A percentile compares a stretch with the other conserved stretches of the same genome.
Conservation (phyloP, 441 rosid genomes). For the Arabidopsis hybrid region DNA sequence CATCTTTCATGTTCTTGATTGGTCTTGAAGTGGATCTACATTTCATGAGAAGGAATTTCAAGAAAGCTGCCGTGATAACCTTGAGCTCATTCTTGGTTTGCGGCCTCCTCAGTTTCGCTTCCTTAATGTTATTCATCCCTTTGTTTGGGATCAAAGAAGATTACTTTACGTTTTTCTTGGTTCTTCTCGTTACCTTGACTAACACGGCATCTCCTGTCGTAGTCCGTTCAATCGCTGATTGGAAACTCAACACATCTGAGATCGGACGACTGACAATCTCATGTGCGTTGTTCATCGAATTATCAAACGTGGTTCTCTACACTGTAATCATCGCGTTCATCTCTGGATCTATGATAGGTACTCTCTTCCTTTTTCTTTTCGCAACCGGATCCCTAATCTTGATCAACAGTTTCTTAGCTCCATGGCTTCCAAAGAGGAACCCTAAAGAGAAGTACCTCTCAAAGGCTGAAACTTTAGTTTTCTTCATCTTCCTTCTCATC, state of each 20-base stretch:
- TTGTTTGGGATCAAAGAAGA: slow-evolving; percentile 39
- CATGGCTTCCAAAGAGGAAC: slow-evolving; percentile 66
- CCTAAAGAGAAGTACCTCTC: slow-evolving; percentile 64
- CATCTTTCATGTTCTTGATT: slow-evolving; percentile 80
- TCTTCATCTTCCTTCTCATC: slow-evolving; percentile 52
- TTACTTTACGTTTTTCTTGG: slow-evolving; percentile 43
- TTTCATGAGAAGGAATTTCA: slow-evolving; percentile 61
- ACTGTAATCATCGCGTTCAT: slow-evolving; percentile 38
- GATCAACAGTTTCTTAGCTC: slow-evolving; percentile 57
- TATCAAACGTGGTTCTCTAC: slow-evolving; percentile 53
- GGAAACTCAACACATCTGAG: slow-evolving; percentile 72
- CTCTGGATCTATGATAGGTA: slow-evolving; percentile 40
- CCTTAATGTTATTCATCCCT: slow-evolving; percentile 47
- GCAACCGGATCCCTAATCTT: slow-evolving; percentile 48
- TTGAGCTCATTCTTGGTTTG: slow-evolving; percentile 45
- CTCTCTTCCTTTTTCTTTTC: slow-evolving; percentile 44
- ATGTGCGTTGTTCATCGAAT: slow-evolving; percentile 65
- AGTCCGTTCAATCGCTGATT: slow-evolving; percentile 66
- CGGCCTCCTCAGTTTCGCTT: slow-evolving; percentile 43
- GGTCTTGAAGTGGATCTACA: slow-evolving; percentile 75
- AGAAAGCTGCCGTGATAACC: slow-evolving; percentile 53
- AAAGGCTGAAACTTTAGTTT: slow-evolving; percentile 58
- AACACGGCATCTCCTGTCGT: slow-evolving; percentile 83
- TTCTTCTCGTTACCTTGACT: slow-evolving; percentile 53
- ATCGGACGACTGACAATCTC: slow-evolving; percentile 69